These are phyloP conservation scores for Xylona heveae DNA, from an alignment of 495 filamentous ascomycete species.

Conservation along the genomic window DNA sequence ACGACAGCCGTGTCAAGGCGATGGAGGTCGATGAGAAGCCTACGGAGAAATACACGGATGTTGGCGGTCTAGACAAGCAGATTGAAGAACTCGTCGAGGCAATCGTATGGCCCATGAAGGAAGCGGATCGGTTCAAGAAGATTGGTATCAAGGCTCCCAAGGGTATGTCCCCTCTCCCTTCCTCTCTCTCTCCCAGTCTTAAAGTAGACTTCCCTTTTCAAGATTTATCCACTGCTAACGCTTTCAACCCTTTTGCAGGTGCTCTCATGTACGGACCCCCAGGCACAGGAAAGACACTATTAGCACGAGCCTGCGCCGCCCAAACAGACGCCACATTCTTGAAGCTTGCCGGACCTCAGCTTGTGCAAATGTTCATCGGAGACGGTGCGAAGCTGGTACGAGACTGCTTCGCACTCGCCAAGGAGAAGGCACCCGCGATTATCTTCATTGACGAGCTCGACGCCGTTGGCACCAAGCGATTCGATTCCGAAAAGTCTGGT, in stretches of 20 bases:
- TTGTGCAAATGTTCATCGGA: slow-evolving; percentile 99
- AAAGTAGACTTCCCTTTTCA: slow-evolving; percentile 8
- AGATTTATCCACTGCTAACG: slow-evolving; percentile 6
- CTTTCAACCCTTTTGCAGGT: slow-evolving; percentile 27
- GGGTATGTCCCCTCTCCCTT: slow-evolving; percentile 31
- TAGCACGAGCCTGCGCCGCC: slow-evolving; percentile 90
- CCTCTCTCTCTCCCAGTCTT: neutral
- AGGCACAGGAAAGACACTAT: slow-evolving; percentile 88
- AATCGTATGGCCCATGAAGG: slow-evolving; percentile 99
- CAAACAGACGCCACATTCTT: slow-evolving; percentile 98
- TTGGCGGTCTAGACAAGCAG: slow-evolving; percentile 94
- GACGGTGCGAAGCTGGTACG: slow-evolving; percentile 96
- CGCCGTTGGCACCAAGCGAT: slow-evolving; percentile 93
- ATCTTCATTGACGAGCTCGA: slow-evolving; percentile 99
- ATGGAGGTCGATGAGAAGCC: slow-evolving; percentile 99
- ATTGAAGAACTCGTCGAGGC: slow-evolving; percentile 99
- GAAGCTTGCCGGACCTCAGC: slow-evolving; percentile 90
- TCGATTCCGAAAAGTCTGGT: slow-evolving; percentile 96
- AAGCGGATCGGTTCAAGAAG: slow-evolving; percentile 96
- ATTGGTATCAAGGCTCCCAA: slow-evolving; percentile 99
- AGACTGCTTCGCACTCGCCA: slow-evolving; percentile 91
- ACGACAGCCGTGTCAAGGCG: slow-evolving; percentile 96
- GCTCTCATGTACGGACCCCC: slow-evolving; percentile 98
- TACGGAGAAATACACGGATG: slow-evolving; percentile 96
- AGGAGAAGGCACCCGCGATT: slow-evolving; percentile 95